Evolutionary conservation across 257 asterid species (phyloP).

Genomic region (Petunia axillaris): DNA sequence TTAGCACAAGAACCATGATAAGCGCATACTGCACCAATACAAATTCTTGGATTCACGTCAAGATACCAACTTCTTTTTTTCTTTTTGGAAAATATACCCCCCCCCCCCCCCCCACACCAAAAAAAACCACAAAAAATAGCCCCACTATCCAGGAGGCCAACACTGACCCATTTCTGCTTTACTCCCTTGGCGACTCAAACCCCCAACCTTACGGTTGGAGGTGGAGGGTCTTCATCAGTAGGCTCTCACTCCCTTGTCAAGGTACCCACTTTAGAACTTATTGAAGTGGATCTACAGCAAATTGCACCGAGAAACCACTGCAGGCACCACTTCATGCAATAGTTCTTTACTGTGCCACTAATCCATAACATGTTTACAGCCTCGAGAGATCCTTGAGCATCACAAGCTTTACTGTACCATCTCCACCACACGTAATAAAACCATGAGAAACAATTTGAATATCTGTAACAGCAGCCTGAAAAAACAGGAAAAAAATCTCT

Average conservation of each 20-base stretch:
- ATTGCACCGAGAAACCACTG: slow-evolving; percentile 5
- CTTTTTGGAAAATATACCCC: too few species aligned
- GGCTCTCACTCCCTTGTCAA: slow-evolving; percentile 12
- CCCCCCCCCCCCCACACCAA: not conserved
- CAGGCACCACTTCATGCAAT: not conserved
- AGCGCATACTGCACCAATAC: not conserved
- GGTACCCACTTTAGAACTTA: not conserved
- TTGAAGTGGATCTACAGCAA: slow-evolving; percentile 16
- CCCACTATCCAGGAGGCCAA: not conserved
- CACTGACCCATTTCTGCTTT: not conserved
- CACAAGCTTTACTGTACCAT: slow-evolving; percentile 75
- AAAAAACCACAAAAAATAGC: not conserved
- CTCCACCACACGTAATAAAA: slow-evolving; percentile 96
- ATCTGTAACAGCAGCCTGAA: slow-evolving; percentile 90
- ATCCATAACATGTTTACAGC: not conserved
- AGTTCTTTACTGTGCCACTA: not conserved
- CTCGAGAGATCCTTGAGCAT: slow-evolving; percentile 16
- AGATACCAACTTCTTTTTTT: not conserved
- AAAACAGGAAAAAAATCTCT: slow-evolving; percentile 22
- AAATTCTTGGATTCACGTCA: not conserved
- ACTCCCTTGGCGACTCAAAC: slow-evolving; percentile 2
- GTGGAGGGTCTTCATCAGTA: not conserved
- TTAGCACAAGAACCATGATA: not conserved
- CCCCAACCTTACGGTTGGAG: slow-evolving; percentile 1
- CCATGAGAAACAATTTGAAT: slow-evolving; percentile 85